These are phyloP conservation scores for Claviceps maximensis DNA, from an alignment of 2,329 filamentous ascomycete species.

Conservation along the genomic window DNA sequence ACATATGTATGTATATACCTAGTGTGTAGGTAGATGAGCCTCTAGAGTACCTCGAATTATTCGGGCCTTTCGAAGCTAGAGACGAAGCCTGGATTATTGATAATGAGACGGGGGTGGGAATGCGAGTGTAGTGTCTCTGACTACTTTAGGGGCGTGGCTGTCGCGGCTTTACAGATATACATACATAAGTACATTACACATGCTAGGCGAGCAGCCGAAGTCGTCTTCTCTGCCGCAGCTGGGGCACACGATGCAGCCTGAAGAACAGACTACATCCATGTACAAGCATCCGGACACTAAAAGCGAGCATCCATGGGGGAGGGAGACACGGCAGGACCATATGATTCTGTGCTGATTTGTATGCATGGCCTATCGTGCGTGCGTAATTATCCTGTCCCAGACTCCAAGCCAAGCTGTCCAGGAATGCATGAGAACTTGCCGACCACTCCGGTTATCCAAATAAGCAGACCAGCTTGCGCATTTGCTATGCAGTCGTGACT, in stretches of 20 bases:
- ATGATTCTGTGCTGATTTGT: background rate
- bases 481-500: background rate
- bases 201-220: background rate
- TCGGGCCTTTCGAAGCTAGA: conserved; percentile 2
- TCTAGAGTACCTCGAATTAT: background rate
- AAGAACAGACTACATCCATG: background rate
- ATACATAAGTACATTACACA: background rate
- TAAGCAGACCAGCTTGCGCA: background rate
- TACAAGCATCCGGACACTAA: background rate
- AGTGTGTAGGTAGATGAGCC: background rate
- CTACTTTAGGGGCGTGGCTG: background rate
- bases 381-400: background rate
- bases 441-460: background rate
- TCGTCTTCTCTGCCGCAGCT: background rate
- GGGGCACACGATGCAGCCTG: background rate
- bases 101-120: conserved; percentile 1
- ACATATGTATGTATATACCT: too few relatives aligned
- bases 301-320: background rate
- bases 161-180: background rate
- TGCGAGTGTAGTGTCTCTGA: background rate
- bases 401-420: background rate
- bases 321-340: background rate
- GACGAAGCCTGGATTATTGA: background rate
- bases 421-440: background rate
- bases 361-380: background rate